Base-by-base conservation (phyloP, 2,329 filamentous ascomycete species). In the Fusarium avenaceum region DNA sequence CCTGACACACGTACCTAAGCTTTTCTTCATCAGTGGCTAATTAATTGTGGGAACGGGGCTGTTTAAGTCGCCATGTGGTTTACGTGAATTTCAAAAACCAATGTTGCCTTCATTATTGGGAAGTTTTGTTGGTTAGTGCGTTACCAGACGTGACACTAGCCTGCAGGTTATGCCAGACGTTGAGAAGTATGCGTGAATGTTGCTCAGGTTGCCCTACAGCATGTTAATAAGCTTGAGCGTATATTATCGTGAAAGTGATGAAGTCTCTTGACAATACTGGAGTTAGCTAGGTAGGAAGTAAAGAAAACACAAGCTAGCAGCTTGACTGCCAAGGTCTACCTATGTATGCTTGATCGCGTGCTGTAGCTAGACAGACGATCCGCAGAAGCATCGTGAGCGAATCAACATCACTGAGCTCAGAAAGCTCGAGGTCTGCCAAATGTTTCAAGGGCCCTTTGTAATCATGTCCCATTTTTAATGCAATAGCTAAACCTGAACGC, bases 401-500 rank as follows among this genome's bases (percentile, higher is more conserved):
- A 19, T 64, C 35, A 30, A 20, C 17, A 17, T 51, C 42, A 64
- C 30, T 42, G 44, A 51, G 49, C 45, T 24, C 42, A 26, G 28
- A 30, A 33, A 57, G 47, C 65, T 61, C 61, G 28, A 33, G 43
- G 30, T 54, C 43, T 42, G 44, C 60, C 42, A 44, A 38, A 54
- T 33, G 39, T 64, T 54, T 66, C 55, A 57, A 62, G 59, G 54
- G 30, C 53, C 20, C 61, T 43, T 63, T 63, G 49, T 72, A 72
- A 74, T 70, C 69, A 70, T 68, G 64, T 71, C 67, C 63, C 72
- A 70, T 69, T 69, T 74, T 74, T 60, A 74, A 75, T 72, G 72
- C 65, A 74, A 65, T 70, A 69, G 70, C 71, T 76, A 75, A 63
- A 76, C 65, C 77, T 74, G 72, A 80, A 80, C 78, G 78, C 78